Conservation (phyloP, 2,329 filamentous ascomycete genomes). For the Diaporthe sp. region DNA sequence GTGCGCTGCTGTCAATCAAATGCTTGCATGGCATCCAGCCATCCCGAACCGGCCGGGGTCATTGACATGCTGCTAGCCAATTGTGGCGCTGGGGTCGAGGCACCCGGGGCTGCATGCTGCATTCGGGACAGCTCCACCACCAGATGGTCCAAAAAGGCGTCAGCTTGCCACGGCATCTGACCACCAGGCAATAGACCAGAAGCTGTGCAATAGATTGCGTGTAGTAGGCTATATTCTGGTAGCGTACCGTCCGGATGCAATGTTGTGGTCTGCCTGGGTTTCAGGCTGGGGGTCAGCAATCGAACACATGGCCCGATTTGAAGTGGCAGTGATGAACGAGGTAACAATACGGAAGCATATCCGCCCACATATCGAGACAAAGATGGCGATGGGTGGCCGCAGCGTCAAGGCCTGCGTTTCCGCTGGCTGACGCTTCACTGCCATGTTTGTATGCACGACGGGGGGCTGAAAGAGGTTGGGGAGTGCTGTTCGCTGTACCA, state of each 20-base stretch:
- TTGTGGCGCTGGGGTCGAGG: neutral
- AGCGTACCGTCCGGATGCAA: conserved; percentile 16
- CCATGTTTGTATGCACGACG: neutral
- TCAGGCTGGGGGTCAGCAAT: neutral
- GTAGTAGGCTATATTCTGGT: neutral
- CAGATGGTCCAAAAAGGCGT: conserved; percentile 3
- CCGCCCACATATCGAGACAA: neutral
- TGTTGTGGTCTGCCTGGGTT: conserved; percentile 12
- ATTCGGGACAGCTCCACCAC: conserved; percentile 1
- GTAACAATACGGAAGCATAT: neutral
- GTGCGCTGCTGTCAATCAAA: conserved; percentile 7
- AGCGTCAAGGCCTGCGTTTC: neutral
- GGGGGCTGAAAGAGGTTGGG: neutral
- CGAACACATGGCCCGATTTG: conserved; percentile 11
- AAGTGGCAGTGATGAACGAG: conserved; percentile 12
- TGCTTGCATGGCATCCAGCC: conserved; percentile 7
- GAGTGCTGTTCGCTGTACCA: neutral
- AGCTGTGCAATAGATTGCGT: neutral
- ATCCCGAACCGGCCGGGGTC: conserved; percentile 8
- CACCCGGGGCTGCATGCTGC: neutral
- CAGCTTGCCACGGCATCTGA: conserved; percentile 20
- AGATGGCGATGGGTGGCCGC: conserved; percentile 13
- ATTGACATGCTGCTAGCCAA: conserved; percentile 5
- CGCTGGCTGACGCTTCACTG: conserved; percentile 11
- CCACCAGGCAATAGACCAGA: conserved; percentile 2